Percentiles rank a stretch among this genome's conserved stretches.
These are phyloP conservation scores for Exophiala phaeomuriformis DNA, from an alignment of 2,329 filamentous ascomycete genomes.

Conservation along the genomic window DNA sequence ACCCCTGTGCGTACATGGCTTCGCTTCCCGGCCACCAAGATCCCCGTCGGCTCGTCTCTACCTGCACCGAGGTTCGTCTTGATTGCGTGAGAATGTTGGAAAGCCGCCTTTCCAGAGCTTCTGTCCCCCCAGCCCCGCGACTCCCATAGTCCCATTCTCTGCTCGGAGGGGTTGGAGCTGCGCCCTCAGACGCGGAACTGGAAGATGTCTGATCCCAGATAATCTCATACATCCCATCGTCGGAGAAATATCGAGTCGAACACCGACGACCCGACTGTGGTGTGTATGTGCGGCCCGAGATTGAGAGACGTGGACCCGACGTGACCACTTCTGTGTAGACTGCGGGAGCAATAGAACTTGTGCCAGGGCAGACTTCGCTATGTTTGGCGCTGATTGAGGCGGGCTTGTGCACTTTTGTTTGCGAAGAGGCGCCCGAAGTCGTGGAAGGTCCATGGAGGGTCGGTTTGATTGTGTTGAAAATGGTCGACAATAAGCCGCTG, in stretches of 20 bases:
- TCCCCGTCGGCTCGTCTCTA: conserved; percentile 2
- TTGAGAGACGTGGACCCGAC: conserved; percentile 7
- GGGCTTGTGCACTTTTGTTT: background rate
- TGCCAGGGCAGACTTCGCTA: conserved; percentile 10
- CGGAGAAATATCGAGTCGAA: conserved; percentile 22
- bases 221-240: conserved; percentile 21
- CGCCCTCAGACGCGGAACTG: conserved; percentile 6
- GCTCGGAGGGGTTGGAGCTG: conserved; percentile 2
- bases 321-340: conserved; percentile 19
- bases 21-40: conserved; percentile 5
- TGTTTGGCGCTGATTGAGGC: conserved; percentile 5
- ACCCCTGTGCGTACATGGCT: conserved; percentile 1
- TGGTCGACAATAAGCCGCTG: conserved; percentile 18
- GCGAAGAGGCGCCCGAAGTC: background rate
- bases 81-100: conserved; percentile 15
- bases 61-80: conserved; percentile 6
- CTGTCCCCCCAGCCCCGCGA: conserved; percentile 8
- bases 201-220: conserved; percentile 25
- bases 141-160: background rate
- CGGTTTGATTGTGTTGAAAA: conserved; percentile 18
- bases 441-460: conserved; percentile 1
- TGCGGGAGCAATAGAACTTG: conserved; percentile 15
- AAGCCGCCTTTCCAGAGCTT: conserved; percentile 17
- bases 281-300: conserved; percentile 1
- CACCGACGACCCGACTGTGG: conserved; percentile 16